phyloP scores from a whole-genome alignment of 306 rosid species.

The Casuarina glauca region DNA sequence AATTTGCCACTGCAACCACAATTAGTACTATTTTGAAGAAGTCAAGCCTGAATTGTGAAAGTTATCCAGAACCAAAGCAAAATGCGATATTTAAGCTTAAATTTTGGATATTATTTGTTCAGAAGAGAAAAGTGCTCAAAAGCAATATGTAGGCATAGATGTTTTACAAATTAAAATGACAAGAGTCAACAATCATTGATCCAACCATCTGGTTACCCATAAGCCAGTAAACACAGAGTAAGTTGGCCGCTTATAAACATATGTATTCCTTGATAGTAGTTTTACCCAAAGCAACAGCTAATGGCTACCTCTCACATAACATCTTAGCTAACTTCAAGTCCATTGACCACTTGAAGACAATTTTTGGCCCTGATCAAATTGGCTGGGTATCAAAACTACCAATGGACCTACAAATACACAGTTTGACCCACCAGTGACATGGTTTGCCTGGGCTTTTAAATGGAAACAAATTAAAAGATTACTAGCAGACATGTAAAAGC shows the following conservation, averaged over 20 bases:
- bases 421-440: not conserved
- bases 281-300: not conserved
- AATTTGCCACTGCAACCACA: not conserved
- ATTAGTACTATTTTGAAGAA: not conserved
- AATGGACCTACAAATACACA: not conserved
- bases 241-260: not conserved
- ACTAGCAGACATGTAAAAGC: not conserved
- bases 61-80: not conserved
- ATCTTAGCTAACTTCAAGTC: not conserved
- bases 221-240: not conserved
- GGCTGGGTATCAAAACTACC: not conserved
- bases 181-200: not conserved
- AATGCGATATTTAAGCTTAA: not conserved
- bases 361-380: not conserved
- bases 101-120: not conserved
- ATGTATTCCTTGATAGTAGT: not conserved
- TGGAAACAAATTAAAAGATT: not conserved
- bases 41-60: not conserved
- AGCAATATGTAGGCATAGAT: not conserved
- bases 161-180: not conserved
- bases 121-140: not conserved
- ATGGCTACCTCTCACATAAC: not conserved
- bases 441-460: not conserved
- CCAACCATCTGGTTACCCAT: not conserved
- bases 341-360: not conserved